These are phyloP conservation scores for Mimosa bimucronata DNA, from an alignment of 306 rosid genomes.

Conservation along the genomic window DNA sequence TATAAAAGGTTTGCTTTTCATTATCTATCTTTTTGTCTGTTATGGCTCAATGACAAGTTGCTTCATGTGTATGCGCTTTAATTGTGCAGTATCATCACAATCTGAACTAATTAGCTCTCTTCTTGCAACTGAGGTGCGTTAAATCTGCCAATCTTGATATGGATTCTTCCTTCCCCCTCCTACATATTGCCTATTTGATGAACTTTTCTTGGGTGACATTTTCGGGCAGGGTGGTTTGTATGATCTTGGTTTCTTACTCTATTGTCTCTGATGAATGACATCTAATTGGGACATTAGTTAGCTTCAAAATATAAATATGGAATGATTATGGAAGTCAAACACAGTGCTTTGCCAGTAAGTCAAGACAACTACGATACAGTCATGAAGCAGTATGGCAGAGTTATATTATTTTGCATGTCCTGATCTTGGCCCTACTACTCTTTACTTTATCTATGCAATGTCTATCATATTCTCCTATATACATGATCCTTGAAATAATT, in stretches of 20 bases:
- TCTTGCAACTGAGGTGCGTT: slow-evolving; percentile 78
- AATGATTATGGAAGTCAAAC: not conserved
- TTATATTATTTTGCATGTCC: not conserved
- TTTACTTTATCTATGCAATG: not conserved
- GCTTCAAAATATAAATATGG: not conserved
- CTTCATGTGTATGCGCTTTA: slow-evolving; percentile 31
- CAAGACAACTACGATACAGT: not conserved
- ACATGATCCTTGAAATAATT: not conserved
- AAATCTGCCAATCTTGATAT: slow-evolving; percentile 22
- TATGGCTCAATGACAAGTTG: slow-evolving; percentile 19
- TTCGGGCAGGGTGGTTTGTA: not conserved
- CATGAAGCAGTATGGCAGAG: not conserved
- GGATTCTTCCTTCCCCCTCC: slow-evolving; percentile 15
- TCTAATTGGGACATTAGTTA: not conserved
- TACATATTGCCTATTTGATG: not conserved
- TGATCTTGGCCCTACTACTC: not conserved
- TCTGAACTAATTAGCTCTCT: slow-evolving; percentile 69
- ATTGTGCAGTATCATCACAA: slow-evolving; percentile 70
- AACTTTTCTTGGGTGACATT: not conserved
- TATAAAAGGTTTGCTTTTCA: slow-evolving; percentile 58
- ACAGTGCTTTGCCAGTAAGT: not conserved
- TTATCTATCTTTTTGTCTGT: slow-evolving; percentile 30
- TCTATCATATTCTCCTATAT: not conserved
- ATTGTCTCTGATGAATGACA: not conserved
- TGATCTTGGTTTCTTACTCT: not conserved